These are phyloP conservation scores for Emmonsiellopsis sp. DNA, from an alignment of 2,329 filamentous ascomycete genomes.

Conservation along the genomic window DNA sequence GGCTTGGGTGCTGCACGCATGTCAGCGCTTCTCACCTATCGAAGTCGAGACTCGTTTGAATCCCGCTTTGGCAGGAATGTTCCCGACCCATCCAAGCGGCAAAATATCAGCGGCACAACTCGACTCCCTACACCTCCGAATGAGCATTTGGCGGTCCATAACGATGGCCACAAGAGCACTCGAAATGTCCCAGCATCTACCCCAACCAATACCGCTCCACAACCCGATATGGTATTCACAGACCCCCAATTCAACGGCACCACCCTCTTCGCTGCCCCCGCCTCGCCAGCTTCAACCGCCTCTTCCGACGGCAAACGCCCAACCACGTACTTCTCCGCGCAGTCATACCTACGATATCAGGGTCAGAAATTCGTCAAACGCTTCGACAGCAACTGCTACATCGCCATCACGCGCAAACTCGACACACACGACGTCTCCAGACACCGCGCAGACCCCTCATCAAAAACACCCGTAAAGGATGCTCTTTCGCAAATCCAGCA, in stretches of 20 bases:
- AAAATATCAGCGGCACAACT: slow-evolving; percentile 66
- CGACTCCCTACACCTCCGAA: slow-evolving; percentile 54
- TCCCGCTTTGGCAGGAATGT: slow-evolving; percentile 88
- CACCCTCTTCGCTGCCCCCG: slow-evolving; percentile 41
- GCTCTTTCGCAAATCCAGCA: slow-evolving; percentile 78
- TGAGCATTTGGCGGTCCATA: slow-evolving; percentile 72
- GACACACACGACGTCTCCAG: slow-evolving; percentile 94
- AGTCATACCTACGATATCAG: slow-evolving; percentile 95
- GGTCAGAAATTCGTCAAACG: slow-evolving; percentile 93
- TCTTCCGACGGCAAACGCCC: slow-evolving; percentile 31
- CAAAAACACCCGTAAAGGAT: slow-evolving; percentile 49
- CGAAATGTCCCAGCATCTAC: slow-evolving; percentile 26
- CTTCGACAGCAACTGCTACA: slow-evolving; percentile 98
- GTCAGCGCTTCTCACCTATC: slow-evolving; percentile 91
- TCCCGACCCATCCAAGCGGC: slow-evolving; percentile 72
- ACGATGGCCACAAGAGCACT: slow-evolving; percentile 65
- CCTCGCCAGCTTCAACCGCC: slow-evolving; percentile 22
- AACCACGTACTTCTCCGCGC: slow-evolving; percentile 92
- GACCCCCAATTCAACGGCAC: slow-evolving; percentile 67
- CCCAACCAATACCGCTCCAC: slow-evolving; percentile 7
- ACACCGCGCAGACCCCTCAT: slow-evolving; percentile 46
- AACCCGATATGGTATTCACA: slow-evolving; percentile 31
- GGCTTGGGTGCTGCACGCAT: slow-evolving; percentile 92
- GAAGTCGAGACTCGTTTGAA: slow-evolving; percentile 95
- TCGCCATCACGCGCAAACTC: slow-evolving; percentile 93